Base-by-base conservation (phyloP, 306 rosid genomes). In the Styphnolobium japonicum region DNA sequence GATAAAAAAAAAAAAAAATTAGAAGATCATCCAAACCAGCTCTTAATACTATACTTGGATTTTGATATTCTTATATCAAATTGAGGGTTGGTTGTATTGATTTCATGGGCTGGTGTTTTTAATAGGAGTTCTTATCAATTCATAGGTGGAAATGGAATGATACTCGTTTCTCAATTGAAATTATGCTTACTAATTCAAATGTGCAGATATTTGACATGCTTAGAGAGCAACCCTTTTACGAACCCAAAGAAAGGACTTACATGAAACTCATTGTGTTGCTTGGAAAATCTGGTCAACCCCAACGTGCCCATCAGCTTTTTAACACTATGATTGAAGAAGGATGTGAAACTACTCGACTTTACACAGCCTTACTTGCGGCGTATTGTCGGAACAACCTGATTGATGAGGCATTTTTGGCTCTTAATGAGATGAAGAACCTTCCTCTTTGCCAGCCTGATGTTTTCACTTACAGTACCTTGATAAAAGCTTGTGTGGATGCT, bases 371-470 rank as follows among this genome's bases (percentile, higher is more conserved):
- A 68, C 88, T 93, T 48, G 74, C 84, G 34, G 94, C 91, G 0
- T 93, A 88, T 86, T 89, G 97, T 61, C 90, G 90, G 66, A 91
- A 71, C 83, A 84, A 83, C 81, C 86, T 87, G 52, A 82, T 91
- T 77, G 84, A 84, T 0, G 87, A 87, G 58, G 98, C 93, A 3
- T 85, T 93, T 73, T 77, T 52, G 2, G 76, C 42, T 64, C 91
- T 93, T 19, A 87, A 91, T 75, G 85, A 70, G 74, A 93, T 93
- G 98, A 91, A 89, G 85, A 83, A 86, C 37, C 87, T 91, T 65
- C 93, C 97, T 25, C 27, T 10, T 56, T 84, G 94, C 89, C 97
- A 91, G 64, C 98, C 97, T 49, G 98, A 93, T 61, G 92, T 93
- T 73, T 86, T 74, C 68, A 88, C 97, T 12, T 91, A 91, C 77